Conservation (phyloP, 1,139 yeast species). For the Yamadazyma atmosphaerica region DNA sequence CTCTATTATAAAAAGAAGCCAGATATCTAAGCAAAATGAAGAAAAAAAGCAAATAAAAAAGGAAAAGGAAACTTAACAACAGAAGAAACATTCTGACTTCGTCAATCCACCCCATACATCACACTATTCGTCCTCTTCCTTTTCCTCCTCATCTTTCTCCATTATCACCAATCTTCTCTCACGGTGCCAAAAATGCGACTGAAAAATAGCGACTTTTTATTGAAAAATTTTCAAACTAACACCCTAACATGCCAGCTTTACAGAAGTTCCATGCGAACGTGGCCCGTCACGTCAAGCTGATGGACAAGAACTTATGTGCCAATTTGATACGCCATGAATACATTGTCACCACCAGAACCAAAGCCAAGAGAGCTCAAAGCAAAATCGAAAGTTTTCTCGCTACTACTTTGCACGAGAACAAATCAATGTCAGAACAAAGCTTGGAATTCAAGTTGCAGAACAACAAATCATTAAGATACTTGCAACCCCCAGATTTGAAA, state of each 20-base stretch:
- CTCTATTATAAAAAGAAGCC: too few relatives aligned
- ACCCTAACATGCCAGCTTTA: constrained; percentile 37
- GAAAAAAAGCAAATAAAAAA: too few relatives aligned
- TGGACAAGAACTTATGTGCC: constrained; percentile 48
- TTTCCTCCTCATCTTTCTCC: neutral
- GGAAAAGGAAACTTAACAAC: too few relatives aligned
- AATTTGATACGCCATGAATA: constrained; percentile 48
- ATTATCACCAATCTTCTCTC: neutral
- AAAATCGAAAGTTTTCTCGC: constrained; percentile 43
- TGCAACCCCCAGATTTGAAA: constrained; percentile 41
- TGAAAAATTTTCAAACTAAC: constrained; percentile 7
- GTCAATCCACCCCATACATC: neutral
- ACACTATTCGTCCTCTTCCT: neutral
- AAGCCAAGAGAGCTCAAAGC: constrained; percentile 50
- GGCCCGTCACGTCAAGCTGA: constrained; percentile 46
- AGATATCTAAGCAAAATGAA: too few relatives aligned
- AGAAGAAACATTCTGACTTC: too few relatives aligned
- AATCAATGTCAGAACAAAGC: constrained; percentile 18
- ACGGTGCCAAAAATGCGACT: neutral
- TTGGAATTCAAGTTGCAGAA: constrained; percentile 21
- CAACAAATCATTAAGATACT: constrained; percentile 29
- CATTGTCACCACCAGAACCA: constrained; percentile 45
- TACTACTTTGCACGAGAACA: constrained; percentile 25
- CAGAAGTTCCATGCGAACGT: constrained; percentile 46
- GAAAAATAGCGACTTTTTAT: neutral